Evolutionary conservation across 208 protist genomes (phyloP), one percentile per base, ranked within the genome.

Genomic region (Crithidia expoeki): DNA sequence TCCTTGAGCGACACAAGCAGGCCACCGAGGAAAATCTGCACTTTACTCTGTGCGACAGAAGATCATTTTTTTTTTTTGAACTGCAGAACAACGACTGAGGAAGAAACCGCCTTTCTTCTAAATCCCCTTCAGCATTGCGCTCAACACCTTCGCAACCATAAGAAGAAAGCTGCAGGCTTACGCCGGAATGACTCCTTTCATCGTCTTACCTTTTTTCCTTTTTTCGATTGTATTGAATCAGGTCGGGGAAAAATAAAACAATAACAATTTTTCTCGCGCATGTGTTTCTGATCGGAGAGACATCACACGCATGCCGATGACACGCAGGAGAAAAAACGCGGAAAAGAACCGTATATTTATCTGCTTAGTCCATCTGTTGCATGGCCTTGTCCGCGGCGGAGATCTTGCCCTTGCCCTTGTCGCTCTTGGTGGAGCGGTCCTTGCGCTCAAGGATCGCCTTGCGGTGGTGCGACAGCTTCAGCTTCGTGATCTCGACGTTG

Each of bases 401-500:
- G 70, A 92, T 88, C 88, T 95, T 97, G 56, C 83, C 88, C 93
- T 96, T 97, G 62, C 79, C 86, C 88, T 98, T 98, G 78, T 94
- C 90, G 56, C 73, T 81, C 82, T 90, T 94, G 58, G 81, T 83
- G 73, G 80, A 88, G 83, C 88, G 84, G 87, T 92, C 92, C 89
- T 97, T 93, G 85, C 96, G 86, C 62, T 97, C 97, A 47, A 99
- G 90, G 73, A 99, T 93, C 38, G 73, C 78, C 90, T 99, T 98
- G 82, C 99, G 97, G 93, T 99, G 89, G 80, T 98, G 96, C 88
- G 99, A 98, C 34, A 99, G 83, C 87, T 99, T 98, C 75, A 99
- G 94, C 90, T 99, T 99, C 76, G 96, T 99, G 88, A 99, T 99
- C 81, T 99, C 92, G 58, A 99, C 94, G 80, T 99, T 99, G 77